phyloP scores from a whole-genome alignment of 2,329 filamentous ascomycete species.

The Plectosphaerella cucumerina region DNA sequence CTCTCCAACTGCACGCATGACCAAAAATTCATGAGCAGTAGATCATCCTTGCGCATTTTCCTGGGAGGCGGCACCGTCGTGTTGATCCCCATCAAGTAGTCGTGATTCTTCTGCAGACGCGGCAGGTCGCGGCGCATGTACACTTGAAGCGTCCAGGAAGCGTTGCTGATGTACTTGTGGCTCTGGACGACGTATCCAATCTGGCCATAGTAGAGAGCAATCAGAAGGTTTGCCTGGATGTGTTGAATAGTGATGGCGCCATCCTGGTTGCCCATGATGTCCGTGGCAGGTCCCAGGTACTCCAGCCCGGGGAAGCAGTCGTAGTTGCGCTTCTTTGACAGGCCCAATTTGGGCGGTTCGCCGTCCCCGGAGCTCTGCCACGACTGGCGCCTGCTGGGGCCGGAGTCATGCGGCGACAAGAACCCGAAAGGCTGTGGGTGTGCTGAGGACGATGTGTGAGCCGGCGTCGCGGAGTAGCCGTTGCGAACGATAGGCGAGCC shows the following conservation, averaged over 20 bases:
- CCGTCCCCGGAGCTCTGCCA: conserved; percentile 30
- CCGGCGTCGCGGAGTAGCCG: conserved; percentile 46
- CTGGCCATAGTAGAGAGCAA: conserved; percentile 85
- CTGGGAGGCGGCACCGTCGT: conserved; percentile 26
- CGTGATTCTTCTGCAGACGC: conserved; percentile 39
- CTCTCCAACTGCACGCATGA: conserved; percentile 90
- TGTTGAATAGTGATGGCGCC: conserved; percentile 78
- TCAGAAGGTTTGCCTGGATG: conserved; percentile 80
- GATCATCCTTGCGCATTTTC: conserved; percentile 51
- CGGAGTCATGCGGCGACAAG: conserved; percentile 49
- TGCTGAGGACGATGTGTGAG: conserved; percentile 51
- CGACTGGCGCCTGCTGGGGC: conserved; percentile 48
- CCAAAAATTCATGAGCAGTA: conserved; percentile 79
- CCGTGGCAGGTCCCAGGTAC: conserved; percentile 82
- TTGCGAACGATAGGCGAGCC: conserved; percentile 35
- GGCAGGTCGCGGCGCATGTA: conserved; percentile 64
- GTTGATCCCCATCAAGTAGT: background rate
- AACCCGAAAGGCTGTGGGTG: conserved; percentile 46
- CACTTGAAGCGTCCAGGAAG: conserved; percentile 58
- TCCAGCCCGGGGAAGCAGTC: conserved; percentile 85
- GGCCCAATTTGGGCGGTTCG: conserved; percentile 17
- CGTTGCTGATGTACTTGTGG: conserved; percentile 57
- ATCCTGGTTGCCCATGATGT: conserved; percentile 78
- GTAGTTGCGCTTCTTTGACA: conserved; percentile 54
- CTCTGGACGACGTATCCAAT: conserved; percentile 84